Evolutionary conservation across 2,329 filamentous ascomycete genomes (phyloP).

Genomic region (Nemania serpens): DNA sequence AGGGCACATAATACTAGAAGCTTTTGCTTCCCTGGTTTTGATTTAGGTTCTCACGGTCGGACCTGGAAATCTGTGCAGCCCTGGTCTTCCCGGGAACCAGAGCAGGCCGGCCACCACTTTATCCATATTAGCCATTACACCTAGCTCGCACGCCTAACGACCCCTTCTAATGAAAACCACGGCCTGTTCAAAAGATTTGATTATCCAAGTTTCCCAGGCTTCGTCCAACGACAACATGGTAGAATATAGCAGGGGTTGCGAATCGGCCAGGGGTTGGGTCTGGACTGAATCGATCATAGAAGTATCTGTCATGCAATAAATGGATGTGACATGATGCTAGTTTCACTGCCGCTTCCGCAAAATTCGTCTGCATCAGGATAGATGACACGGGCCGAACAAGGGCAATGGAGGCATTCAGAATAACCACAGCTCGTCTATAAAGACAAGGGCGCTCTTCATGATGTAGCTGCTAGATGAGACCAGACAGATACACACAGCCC

Average conservation of each 20-base stretch:
- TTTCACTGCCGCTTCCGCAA: constrained; percentile 14
- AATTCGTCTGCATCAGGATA: constrained; percentile 6
- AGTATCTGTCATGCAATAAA: constrained; percentile 2
- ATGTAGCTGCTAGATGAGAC: constrained; percentile 6
- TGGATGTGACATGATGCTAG: constrained; percentile 4
- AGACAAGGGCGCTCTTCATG: constrained; percentile 11
- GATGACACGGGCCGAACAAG: background rate
- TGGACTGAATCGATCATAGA: constrained; percentile 16
- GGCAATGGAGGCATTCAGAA: constrained; percentile 3
- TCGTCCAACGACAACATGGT: background rate
- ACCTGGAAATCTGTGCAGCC: constrained; percentile 9
- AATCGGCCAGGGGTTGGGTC: constrained; percentile 12
- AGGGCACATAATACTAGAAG: constrained; percentile 19
- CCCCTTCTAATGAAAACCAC: background rate
- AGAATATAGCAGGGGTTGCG: background rate
- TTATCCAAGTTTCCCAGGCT: constrained; percentile 2
- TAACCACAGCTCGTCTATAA: constrained; percentile 21
- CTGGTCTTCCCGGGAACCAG: constrained; percentile 25
- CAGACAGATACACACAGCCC: background rate
- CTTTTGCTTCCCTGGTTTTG: constrained; percentile 30
- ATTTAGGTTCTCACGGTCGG: constrained; percentile 23
- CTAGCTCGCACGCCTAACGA: constrained; percentile 2
- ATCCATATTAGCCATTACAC: constrained; percentile 31
- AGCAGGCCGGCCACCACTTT: constrained; percentile 21
- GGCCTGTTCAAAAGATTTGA: background rate